Percentiles rank a stretch among this genome's conserved stretches.
Conservation (phyloP, 495 filamentous ascomycete genomes). For the Podospora conica region DNA sequence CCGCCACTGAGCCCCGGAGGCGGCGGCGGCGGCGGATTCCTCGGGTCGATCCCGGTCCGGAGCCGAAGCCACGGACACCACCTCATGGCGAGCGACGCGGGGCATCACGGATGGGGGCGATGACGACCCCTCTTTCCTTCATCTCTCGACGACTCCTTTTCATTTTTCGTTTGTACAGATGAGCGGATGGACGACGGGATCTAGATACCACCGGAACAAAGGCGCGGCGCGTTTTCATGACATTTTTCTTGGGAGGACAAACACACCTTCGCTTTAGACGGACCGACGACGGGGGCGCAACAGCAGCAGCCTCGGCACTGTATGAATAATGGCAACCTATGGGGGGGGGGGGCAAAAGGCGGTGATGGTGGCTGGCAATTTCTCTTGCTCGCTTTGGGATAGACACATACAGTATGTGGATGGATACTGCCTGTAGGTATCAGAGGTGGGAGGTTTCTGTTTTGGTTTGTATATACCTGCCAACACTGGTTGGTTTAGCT, state of each 20-base stretch:
- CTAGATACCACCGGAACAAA: not conserved
- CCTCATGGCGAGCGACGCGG: conserved; percentile 6
- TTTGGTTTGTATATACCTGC: not conserved
- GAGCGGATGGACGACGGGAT: not conserved
- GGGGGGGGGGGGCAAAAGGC: not conserved
- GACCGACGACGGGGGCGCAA: not conserved
- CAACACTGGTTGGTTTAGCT: not conserved
- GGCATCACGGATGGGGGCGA: conserved; percentile 24
- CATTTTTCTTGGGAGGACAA: not conserved
- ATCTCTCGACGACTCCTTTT: not conserved
- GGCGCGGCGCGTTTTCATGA: not conserved
- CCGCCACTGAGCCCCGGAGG: conserved; percentile 21
- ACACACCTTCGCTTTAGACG: not conserved
- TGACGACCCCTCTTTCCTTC: conserved; percentile 5
- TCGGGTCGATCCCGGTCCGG: conserved; percentile 32
- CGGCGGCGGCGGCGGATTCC: conserved; percentile 21
- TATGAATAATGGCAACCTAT: not conserved
- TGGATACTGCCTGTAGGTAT: too few relatives aligned
- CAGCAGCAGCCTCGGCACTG: not conserved
- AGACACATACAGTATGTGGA: not conserved
- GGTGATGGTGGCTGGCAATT: not conserved
- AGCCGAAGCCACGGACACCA: conserved; percentile 26
- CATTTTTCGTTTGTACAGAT: not conserved
- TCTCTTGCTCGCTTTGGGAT: not conserved
- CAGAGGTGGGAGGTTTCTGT: not conserved